Base-by-base conservation (phyloP, 441 rosid species). In the Metrosideros polymorpha region DNA sequence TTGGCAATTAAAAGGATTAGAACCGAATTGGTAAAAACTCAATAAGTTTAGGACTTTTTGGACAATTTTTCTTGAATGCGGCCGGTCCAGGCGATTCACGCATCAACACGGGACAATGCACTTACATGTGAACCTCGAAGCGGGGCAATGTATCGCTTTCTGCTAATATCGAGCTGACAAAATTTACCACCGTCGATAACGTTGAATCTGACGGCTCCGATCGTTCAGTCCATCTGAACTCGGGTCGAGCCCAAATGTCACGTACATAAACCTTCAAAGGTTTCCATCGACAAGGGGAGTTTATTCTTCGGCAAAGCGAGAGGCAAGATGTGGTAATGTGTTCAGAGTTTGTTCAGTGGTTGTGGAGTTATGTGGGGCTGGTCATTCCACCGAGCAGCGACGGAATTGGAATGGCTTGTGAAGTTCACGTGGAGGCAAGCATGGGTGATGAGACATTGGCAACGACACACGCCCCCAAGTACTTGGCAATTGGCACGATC, bases 381-480 rank as follows among this genome's bases (percentile, higher is more conserved):
- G 76, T 18, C 56, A 55, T 35, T 83, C 45, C 59, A 18, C 18
- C 14, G 25, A 17, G 51, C 51, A 42, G 53, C 63, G 66, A 66
- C 42, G 22, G 85, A 82, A 89, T 82, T 52, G 59, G 85, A 59
- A n/a, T 24, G 82, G 54, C 86, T 71, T 75, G 90, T 89, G 92
- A 89, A 87, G 88, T 90, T 90, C 92, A 91, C 89, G 91, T 90
- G 93, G 86, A 47, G 83, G 83, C 55, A 82, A 53, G 54, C 45
- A 63, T 85, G 90, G 89, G 89, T 22, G 84, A 76, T 54, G 59
- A 29, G 75, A 10, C 47, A 39, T 39, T 71, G 79, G 47, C 79
- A 39, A 39, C 47, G 12, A 22, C 47, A 39, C 25, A 5, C 47
- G n/a, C n/a, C 47, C n/a, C 79, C n/a, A 12, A 3, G 79, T 39